Evolutionary conservation across 352 stramenopile species (phyloP), one percentile per base, ranked within the genome.

Genomic region (Phytopythium montanum): DNA sequence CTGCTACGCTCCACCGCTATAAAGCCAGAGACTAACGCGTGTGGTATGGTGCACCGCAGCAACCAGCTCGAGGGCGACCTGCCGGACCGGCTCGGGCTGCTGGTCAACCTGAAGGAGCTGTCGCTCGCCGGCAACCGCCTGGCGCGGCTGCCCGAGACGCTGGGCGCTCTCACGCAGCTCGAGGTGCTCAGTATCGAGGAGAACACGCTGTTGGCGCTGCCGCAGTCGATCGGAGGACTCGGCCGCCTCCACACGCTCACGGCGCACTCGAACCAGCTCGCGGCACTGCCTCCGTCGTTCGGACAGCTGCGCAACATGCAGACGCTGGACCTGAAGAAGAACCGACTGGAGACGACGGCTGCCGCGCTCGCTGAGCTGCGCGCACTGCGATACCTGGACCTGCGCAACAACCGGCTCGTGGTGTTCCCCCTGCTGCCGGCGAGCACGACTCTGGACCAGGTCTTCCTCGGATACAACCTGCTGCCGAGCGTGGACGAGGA

Each of bases 261-360:
- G 26, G 85, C 69, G 0, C 73, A 87, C 52, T 73, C 71, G 14
- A 94, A 94, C 59, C 73, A 90, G 51, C 60, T 94, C 33, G 56
- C 66, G 42, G 51, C 38, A 4, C 60, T 94, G 0, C 82, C 85
- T 7, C 5, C 61, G 1, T 86, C 75, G 1, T 85, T 94, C 21
- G 44, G 61, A 0, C 50, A 51, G 7, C 64, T 94, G 8, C 54
- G 63, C 10, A 81, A 79, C 28, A 68, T 94, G 46, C 76, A 87
- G 18, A 88, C 69, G 31, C 66, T 94, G 5, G 81, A 94, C 45
- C 54, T 94, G 31, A 92, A 89, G 70, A 92, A 91, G 56, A 94
- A 94, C 51, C 69, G 67, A 12, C 38, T 94, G 25, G 73, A 86
- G 38, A 77, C 68, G 0, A 72, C 81, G 33, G 51, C 57, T 1